These are phyloP conservation scores for Aspergillus hortae DNA, from an alignment of 2,329 filamentous ascomycete genomes.

Conservation along the genomic window DNA sequence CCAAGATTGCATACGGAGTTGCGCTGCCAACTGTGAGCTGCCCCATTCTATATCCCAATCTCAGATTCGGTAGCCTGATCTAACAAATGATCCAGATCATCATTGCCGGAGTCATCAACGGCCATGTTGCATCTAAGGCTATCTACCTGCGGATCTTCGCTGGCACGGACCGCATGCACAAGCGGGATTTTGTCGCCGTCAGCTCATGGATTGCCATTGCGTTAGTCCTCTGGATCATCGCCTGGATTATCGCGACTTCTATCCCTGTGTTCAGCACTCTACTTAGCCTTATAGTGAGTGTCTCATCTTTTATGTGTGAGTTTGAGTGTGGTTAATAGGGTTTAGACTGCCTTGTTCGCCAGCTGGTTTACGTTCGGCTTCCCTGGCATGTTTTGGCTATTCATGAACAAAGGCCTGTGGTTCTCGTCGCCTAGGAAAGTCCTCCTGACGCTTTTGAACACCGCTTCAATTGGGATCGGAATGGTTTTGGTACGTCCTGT, in stretches of 20 bases:
- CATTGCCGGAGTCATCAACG: conserved; percentile 68
- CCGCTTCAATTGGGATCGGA: conserved; percentile 21
- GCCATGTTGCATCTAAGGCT: conserved; percentile 63
- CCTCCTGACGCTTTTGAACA: conserved; percentile 24
- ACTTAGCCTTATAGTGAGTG: conserved; percentile 56
- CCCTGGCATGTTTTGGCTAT: conserved; percentile 36
- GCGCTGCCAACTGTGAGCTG: conserved; percentile 57
- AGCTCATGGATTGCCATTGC: conserved; percentile 59
- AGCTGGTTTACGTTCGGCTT: conserved; percentile 61
- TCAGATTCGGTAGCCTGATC: neutral
- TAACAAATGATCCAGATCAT: conserved; percentile 48
- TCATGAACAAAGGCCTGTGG: conserved; percentile 32
- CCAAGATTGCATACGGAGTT: conserved; percentile 65
- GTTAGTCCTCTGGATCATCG: conserved; percentile 54
- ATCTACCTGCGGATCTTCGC: conserved; percentile 63
- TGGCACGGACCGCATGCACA: conserved; percentile 54
- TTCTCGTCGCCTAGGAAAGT: conserved; percentile 30
- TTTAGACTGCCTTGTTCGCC: conserved; percentile 55
- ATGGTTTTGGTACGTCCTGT: conserved; percentile 18
- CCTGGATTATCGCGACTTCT: conserved; percentile 65
- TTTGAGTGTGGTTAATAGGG: conserved; percentile 5
- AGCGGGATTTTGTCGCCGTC: conserved; percentile 50
- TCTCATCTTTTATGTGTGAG: neutral
- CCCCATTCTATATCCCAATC: neutral
- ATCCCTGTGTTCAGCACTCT: conserved; percentile 68